Percentiles rank a stretch among this genome's conserved stretches.
These are phyloP conservation scores for Blastobotrys capitulatus DNA, from an alignment of 1,139 yeast species.

Conservation along the genomic window DNA sequence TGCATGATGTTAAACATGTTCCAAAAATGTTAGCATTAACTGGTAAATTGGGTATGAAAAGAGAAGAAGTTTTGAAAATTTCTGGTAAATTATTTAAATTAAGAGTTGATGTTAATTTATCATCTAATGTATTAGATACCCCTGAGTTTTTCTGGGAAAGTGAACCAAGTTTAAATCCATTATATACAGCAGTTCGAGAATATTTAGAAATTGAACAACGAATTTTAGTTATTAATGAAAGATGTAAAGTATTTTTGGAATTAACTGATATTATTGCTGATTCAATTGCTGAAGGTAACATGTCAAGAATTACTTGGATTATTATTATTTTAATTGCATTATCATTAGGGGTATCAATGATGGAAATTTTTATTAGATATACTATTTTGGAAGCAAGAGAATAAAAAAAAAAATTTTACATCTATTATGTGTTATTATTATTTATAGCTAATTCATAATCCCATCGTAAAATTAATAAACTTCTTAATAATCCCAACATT, in stretches of 20 bases:
- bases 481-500: constrained; percentile 75
- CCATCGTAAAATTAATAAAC: constrained; percentile 65
- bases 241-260: constrained; percentile 90
- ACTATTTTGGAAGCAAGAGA: constrained; percentile 38
- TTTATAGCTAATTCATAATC: constrained; percentile 39
- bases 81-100: constrained; percentile 86
- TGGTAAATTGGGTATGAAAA: constrained; percentile 72
- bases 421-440: neutral
- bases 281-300: constrained; percentile 87
- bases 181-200: constrained; percentile 84
- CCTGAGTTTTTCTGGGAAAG: constrained; percentile 96
- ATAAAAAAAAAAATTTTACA: neutral
- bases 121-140: constrained; percentile 86
- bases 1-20: constrained; percentile 77
- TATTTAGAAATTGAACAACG: constrained; percentile 92
- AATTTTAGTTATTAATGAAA: constrained; percentile 85
- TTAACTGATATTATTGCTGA: constrained; percentile 90
- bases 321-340: constrained; percentile 76
- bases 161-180: constrained; percentile 92
- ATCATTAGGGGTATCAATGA: constrained; percentile 62
- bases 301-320: constrained; percentile 88
- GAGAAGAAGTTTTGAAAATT: constrained; percentile 76
- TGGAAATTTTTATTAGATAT: constrained; percentile 56
- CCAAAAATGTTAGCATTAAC: constrained; percentile 89
- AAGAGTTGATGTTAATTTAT: constrained; percentile 87